phyloP scores from a whole-genome alignment of 2,329 filamentous ascomycete species.

The Lojkania enalia region DNA sequence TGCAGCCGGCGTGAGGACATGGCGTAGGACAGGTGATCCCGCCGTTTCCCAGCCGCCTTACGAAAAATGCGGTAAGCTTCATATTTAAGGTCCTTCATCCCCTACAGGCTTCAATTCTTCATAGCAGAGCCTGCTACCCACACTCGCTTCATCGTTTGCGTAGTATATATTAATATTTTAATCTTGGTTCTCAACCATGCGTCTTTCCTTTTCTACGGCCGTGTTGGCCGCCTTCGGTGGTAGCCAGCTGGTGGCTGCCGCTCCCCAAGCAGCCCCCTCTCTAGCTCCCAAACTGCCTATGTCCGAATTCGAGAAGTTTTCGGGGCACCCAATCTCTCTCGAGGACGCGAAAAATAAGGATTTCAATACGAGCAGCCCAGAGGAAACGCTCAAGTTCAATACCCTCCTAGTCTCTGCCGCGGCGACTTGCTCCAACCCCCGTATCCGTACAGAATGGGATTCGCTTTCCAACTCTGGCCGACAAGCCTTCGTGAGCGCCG shows the following conservation, averaged over 20 bases:
- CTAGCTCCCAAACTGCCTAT: constrained; percentile 10
- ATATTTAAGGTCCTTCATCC: too few relatives aligned
- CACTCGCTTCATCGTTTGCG: too few relatives aligned
- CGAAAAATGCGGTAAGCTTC: too few relatives aligned
- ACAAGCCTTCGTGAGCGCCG: constrained; percentile 29
- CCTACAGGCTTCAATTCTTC: too few relatives aligned
- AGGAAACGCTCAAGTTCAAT: not conserved
- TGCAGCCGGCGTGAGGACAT: too few relatives aligned
- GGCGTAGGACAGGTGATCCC: too few relatives aligned
- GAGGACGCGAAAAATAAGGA: not conserved
- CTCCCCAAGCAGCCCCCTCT: not conserved
- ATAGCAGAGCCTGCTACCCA: too few relatives aligned
- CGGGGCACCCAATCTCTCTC: too few relatives aligned
- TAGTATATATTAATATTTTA: too few relatives aligned
- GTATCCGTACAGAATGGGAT: constrained; percentile 40
- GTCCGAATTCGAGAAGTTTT: too few relatives aligned
- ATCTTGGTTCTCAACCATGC: constrained; percentile 2
- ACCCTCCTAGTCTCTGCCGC: constrained; percentile 4
- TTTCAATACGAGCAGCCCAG: constrained; percentile 1
- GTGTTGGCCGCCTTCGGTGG: not conserved
- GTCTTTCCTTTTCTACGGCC: constrained; percentile 7
- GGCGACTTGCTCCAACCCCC: constrained; percentile 31
- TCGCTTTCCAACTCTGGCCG: constrained; percentile 25
- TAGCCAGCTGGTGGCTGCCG: constrained; percentile 1
- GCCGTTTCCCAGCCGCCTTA: too few relatives aligned